Conservation (phyloP, 768 basidiomycete genomes). For the Hysterangium stoloniferum region DNA sequence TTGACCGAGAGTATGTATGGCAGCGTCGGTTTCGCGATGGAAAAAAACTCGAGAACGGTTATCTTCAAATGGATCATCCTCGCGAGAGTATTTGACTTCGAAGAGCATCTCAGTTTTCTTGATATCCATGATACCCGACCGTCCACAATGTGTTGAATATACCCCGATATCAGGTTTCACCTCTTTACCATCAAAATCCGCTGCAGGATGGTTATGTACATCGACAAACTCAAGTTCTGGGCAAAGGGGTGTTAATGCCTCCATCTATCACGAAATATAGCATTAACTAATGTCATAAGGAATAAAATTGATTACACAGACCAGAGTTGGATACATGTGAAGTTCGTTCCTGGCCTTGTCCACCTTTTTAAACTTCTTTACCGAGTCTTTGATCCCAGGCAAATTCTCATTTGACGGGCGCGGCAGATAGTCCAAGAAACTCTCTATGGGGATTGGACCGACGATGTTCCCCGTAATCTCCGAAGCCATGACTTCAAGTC, state of each 20-base stretch:
- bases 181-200: neutral
- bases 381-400: no score
- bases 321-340: neutral
- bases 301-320: neutral
- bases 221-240: no score
- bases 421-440: no score
- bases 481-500: neutral
- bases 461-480: neutral
- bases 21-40: neutral
- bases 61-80: neutral
- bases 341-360: neutral
- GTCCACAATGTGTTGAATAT: neutral
- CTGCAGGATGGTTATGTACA: no score
- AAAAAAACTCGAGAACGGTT: neutral
- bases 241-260: no score
- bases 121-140: no score
- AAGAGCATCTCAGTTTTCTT: neutral
- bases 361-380: neutral
- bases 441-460: neutral
- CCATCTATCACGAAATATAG: neutral
- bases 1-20: conserved; percentile 16
- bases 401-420: no score
- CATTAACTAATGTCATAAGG: neutral
- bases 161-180: neutral
- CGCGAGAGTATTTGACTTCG: neutral